Base-by-base conservation (phyloP, 805 yeast genomes). In the Pichia eremophila region DNA sequence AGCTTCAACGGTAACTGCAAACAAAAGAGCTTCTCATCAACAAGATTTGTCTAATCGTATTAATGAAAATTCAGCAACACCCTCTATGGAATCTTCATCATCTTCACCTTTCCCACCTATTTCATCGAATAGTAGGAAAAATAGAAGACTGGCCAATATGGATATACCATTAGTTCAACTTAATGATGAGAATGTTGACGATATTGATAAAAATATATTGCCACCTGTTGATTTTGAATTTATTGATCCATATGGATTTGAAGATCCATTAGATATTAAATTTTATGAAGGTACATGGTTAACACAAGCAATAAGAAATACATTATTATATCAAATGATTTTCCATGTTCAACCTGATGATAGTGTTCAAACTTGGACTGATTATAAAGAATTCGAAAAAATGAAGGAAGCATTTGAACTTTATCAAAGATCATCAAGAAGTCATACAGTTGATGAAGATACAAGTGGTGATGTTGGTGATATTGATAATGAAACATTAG, bases 311-410 rank as follows among this genome's bases (percentile, higher is more conserved):
- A 69, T 83, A 46, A 74, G 90, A 57, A 93, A 93, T 59, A 88
- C 98, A 0, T 72, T 77, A 50, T 68, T 95, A 2, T 93, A 77
- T 68, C 73, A 96, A 51, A 71, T 83, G 63, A 85, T 93, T 1
- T 93, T 93, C 74, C 90, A 90, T 54, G 80, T 87, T 52, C 99
- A 95, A 61, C 99, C 99, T 0, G 99, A 93, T 64, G 88, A 91
- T 62, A 72, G 78, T 8, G 98, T 91, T n/a, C 73, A 73, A 25
- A 76, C 89, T 0, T 93, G 99, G 99, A 76, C 76, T 48, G 95
- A 88, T 48, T 93, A 88, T 63, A 90, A 86, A 61, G 79, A 75
- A 28, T 84, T 72, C 61, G 73, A 79, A 49, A 78, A 75, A 50
- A 64, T 84, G 55, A 72, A 71, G 44, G 69, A 73, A 18, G 88